Base-by-base conservation (phyloP, 768 basidiomycete species). In the Austroboletus eburneus region DNA sequence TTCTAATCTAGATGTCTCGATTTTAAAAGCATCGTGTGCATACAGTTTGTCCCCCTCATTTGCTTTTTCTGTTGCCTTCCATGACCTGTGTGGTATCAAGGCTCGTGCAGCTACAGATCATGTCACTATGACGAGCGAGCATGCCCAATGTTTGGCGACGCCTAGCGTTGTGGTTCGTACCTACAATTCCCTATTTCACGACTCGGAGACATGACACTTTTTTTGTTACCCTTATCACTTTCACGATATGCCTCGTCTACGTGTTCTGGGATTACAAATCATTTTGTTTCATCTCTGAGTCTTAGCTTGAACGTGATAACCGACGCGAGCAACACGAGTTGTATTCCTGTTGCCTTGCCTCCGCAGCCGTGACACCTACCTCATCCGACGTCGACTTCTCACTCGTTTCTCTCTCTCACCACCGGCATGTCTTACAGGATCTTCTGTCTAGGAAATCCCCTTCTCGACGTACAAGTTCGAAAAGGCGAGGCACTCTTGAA, bases 381-480 rank as follows among this genome's bases (percentile, higher is more conserved):
- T 49, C 49, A 46, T 54, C 50, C 46, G 24, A 58, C 58, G 39
- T 46, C 38, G 3, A 32, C 14, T 13, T 6, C 43, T 44, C 44
- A 39, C 45, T 39, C 37, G 42, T 42, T 17, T 10, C 18, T 27
- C 43, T 21, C 41, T 24, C 47, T 17, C 34, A 41, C 40, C 12
- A 57, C 37, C 51, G 74, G 77, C 74, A 65, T 81, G 39, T 67
- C 75, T 20, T 85, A 81, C 72, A 65, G 75, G 36, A 70, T 97
- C 38, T 91, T 97, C 71, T 90, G 84, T 72, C 72, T 98, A 71
- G 95, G 95, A 35, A 97, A 97, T 70, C 95, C 95, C 58, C 77
- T 98, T 63, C 85, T 98, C 42, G 94, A 99, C 67, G 87, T 99
- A 73, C 93, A 95, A 71, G 91, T 95, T 61, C 80, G 72, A 51